Evolutionary conservation across 2,329 filamentous ascomycete species (phyloP).

Genomic region (Beauveria sp.): DNA sequence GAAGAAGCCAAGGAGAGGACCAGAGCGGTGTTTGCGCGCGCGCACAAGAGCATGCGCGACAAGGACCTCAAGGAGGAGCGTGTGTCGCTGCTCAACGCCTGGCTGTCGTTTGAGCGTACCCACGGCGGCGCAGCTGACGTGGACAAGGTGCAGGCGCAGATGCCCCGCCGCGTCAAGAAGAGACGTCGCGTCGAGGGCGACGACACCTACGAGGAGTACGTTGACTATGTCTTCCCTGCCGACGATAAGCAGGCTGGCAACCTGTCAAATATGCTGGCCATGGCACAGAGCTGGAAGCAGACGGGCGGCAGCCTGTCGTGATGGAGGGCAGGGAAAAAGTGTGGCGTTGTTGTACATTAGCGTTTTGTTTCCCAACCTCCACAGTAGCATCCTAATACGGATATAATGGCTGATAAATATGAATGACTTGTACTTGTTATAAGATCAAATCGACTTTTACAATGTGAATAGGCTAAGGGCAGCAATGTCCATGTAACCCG

Average conservation of each 20-base stretch:
- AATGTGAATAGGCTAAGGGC: not conserved
- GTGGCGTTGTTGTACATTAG: not conserved
- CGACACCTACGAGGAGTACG: conserved; percentile 78
- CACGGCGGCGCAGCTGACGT: conserved; percentile 71
- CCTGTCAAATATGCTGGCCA: conserved; percentile 73
- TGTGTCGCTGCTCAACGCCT: conserved; percentile 84
- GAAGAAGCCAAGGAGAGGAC: conserved; percentile 79
- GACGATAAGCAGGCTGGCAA: conserved; percentile 84
- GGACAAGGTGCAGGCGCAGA: conserved; percentile 80
- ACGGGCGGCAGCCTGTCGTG: conserved; percentile 31
- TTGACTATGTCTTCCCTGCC: conserved; percentile 94
- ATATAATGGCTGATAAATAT: not conserved
- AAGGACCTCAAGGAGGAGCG: conserved; percentile 88
- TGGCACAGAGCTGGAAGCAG: conserved; percentile 85
- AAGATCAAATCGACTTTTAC: not conserved
- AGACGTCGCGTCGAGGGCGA: conserved; percentile 82
- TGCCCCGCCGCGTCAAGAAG: conserved; percentile 91
- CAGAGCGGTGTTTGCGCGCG: conserved; percentile 75
- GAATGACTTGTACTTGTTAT: not conserved
- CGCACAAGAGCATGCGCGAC: conserved; percentile 80
- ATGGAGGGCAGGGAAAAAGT: not conserved
- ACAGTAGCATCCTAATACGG: not conserved
- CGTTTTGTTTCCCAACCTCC: not conserved
- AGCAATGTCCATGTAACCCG: not conserved
- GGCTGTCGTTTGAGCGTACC: conserved; percentile 84